These are phyloP conservation scores for Lentinula sp. DNA, from an alignment of 768 basidiomycete species.

Conservation along the genomic window DNA sequence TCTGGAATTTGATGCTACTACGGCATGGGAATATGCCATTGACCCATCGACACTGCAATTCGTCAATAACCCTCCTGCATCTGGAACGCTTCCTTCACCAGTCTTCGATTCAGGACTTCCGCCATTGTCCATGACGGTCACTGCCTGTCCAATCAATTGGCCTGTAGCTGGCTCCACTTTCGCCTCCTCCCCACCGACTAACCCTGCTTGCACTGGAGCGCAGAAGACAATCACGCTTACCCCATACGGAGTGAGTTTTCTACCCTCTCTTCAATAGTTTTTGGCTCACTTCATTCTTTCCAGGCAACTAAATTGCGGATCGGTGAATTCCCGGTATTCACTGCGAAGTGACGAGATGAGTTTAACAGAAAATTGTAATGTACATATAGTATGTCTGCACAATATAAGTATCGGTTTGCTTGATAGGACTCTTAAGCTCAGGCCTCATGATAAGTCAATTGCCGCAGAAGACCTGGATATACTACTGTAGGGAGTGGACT, in stretches of 20 bases:
- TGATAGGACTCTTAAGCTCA: no score
- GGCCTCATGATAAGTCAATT: no score
- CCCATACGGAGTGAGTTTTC: slow-evolving; percentile 40
- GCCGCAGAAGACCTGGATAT: no score
- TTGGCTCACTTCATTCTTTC: background rate
- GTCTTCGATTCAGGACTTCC: slow-evolving; percentile 44
- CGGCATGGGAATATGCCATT: slow-evolving; percentile 48
- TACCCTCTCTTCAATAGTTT: background rate
- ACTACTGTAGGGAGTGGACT: no score
- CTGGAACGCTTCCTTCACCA: slow-evolving; percentile 34
- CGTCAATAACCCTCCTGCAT: slow-evolving; percentile 23
- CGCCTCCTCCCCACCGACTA: slow-evolving; percentile 38
- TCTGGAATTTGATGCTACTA: slow-evolving; percentile 42
- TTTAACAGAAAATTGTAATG: background rate
- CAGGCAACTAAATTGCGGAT: slow-evolving; percentile 34
- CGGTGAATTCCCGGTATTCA: slow-evolving; percentile 34
- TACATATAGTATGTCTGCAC: no score
- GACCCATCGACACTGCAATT: slow-evolving; percentile 40
- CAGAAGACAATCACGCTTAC: slow-evolving; percentile 36
- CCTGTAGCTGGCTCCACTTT: slow-evolving; percentile 40
- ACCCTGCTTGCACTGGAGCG: slow-evolving; percentile 34
- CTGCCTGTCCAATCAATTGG: slow-evolving; percentile 48
- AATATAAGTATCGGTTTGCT: no score
- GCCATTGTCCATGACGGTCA: slow-evolving; percentile 39
- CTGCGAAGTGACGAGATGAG: background rate